phyloP scores from a whole-genome alignment of 2,329 filamentous ascomycete genomes.

The Aspergillus udagawae region DNA sequence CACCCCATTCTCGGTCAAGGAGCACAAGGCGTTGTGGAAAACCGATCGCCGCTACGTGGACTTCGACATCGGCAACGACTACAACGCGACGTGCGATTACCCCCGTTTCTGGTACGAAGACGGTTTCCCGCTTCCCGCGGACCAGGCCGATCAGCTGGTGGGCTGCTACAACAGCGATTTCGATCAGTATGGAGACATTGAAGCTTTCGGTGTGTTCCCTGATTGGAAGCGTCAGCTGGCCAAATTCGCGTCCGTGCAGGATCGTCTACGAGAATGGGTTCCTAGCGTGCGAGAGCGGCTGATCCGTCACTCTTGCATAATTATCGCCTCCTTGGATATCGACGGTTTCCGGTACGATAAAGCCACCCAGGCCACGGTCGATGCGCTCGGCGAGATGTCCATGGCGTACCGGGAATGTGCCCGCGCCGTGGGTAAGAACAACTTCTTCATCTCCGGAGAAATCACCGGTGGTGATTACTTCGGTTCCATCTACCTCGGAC shows the following conservation, averaged over 20 bases:
- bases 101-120: slow-evolving; percentile 60
- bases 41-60: slow-evolving; percentile 52
- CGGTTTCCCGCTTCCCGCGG: slow-evolving; percentile 46
- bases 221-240: slow-evolving; percentile 61
- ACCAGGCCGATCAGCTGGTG: slow-evolving; percentile 44
- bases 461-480: slow-evolving; percentile 59
- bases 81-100: slow-evolving; percentile 52
- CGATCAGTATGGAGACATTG: slow-evolving; percentile 60
- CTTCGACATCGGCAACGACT: slow-evolving; percentile 51
- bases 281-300: slow-evolving; percentile 55
- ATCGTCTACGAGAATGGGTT: slow-evolving; percentile 61
- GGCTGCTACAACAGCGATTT: slow-evolving; percentile 61
- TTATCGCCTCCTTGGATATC: slow-evolving; percentile 57
- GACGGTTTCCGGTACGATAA: slow-evolving; percentile 65
- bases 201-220: slow-evolving; percentile 58
- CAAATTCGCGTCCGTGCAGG: slow-evolving; percentile 63
- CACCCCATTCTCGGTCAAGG: slow-evolving; percentile 50
- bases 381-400: slow-evolving; percentile 56
- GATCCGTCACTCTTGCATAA: slow-evolving; percentile 59
- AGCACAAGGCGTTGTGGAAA: slow-evolving; percentile 58
- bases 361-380: slow-evolving; percentile 59
- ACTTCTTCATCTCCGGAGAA: slow-evolving; percentile 62
- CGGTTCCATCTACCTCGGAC: slow-evolving; percentile 58
- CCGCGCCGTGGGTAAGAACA: slow-evolving; percentile 51
- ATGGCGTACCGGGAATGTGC: slow-evolving; percentile 56